Base-by-base conservation (phyloP, 345 rosid genomes). In the Camelina sativa region DNA sequence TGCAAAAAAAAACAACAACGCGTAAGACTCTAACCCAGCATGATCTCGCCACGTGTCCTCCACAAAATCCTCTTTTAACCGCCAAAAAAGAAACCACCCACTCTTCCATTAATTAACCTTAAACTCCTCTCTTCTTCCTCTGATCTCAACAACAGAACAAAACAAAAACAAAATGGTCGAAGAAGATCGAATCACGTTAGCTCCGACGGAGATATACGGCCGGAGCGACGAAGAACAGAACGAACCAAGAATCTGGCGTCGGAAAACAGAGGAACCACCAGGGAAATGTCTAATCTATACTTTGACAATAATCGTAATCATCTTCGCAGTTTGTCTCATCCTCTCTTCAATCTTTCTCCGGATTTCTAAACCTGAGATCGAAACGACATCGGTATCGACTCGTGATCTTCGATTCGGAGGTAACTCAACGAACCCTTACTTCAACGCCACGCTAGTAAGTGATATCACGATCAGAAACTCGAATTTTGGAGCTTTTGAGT, bases 401-500 rank as follows among this genome's bases (percentile, higher is more conserved):
- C 52, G 51, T 23, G 54, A 60, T 40, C 85, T 88, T 22, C 32
- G 7, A 1, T 67, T 23, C 7, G 57, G 77, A 2, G 25, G 28
- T 16, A 80, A 80, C 35, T 59, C 74, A 0, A 15, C 85, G 0
- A 17, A 20, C 3, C 77, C 88, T 35, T 81, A 62, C 19, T 55
- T 85, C 56, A 88, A 67, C 68, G 81, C 69, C 23, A 81, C 87
- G 10, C 63, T 88, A 7, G 71, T 65, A 11, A 69, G 81, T 0
- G 85, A 73, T 34, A 68, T 88, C 20, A 58, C 79, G 22, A 64
- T 88, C 3, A 32, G 81, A 60, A 90, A 88, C 30, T 12, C 61
- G 25, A 90, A 86, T 65, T 86, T 85, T 38, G 90, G 88, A 4
- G 43, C 13, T 20, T 88, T 84, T 66, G 69, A 80, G 43, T 85